Conservation (phyloP, 2,329 filamentous ascomycete species). For the Penicillium capsulatum region DNA sequence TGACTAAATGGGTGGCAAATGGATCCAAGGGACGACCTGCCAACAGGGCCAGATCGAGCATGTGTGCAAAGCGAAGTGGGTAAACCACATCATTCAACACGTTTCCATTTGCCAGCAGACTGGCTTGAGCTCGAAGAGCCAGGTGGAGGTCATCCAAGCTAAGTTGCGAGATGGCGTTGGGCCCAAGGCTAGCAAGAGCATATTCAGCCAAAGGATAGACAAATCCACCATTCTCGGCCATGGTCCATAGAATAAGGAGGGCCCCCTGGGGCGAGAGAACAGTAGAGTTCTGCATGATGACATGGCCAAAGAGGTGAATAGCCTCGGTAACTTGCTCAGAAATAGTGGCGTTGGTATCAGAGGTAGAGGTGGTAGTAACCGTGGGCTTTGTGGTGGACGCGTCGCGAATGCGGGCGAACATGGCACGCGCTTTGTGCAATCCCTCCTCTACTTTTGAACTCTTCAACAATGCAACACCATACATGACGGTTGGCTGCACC, state of each 20-base stretch:
- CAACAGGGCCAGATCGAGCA: constrained; percentile 56
- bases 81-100: constrained; percentile 53
- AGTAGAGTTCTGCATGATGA: constrained; percentile 52
- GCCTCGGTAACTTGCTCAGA: constrained; percentile 83
- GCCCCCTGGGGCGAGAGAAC: constrained; percentile 52
- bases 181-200: constrained; percentile 57
- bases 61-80: constrained; percentile 57
- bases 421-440: constrained; percentile 70
- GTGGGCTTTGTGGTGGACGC: constrained; percentile 49
- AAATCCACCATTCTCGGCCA: constrained; percentile 62
- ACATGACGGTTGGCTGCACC: constrained; percentile 88
- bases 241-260: constrained; percentile 59
- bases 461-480: constrained; percentile 78
- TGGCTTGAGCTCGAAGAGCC: constrained; percentile 58
- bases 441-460: constrained; percentile 81
- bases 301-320: constrained; percentile 62
- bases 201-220: constrained; percentile 58
- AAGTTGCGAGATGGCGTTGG: constrained; percentile 56
- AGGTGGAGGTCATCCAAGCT: constrained; percentile 51
- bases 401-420: constrained; percentile 79
- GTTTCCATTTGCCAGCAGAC: constrained; percentile 40
- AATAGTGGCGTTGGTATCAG: too few species aligned
- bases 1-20: constrained; percentile 54
- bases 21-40: constrained; percentile 52
- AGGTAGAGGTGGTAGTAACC: too few species aligned